Conservation (phyloP, 495 filamentous ascomycete genomes). For the Hypoxylon fragiforme region DNA sequence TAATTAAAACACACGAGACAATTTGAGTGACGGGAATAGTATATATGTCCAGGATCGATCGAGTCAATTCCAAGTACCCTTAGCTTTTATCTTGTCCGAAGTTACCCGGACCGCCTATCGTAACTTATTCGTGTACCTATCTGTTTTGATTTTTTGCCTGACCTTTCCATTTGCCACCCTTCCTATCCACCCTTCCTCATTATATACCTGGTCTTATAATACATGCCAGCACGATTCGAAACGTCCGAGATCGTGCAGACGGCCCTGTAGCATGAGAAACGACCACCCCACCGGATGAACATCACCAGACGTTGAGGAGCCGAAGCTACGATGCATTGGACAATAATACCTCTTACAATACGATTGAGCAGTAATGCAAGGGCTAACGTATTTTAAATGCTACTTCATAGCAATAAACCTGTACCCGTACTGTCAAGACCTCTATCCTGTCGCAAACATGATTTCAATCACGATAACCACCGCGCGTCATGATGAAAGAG, state of each 20-base stretch:
- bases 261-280: constrained; percentile 18
- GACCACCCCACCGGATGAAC: constrained; percentile 9
- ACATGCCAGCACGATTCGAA: constrained; percentile 19
- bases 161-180: neutral
- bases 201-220: neutral
- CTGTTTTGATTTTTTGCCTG: constrained; percentile 1
- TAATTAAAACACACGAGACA: neutral
- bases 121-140: constrained; percentile 26
- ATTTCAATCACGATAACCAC: constrained; percentile 17
- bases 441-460: constrained; percentile 11
- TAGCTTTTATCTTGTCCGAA: constrained; percentile 14
- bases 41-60: too few species aligned
- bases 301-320: neutral
- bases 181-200: neutral
- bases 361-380: constrained; percentile 1
- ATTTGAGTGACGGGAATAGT: too few species aligned
- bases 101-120: constrained; percentile 2
- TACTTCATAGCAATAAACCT: constrained; percentile 26
- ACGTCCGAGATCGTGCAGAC: neutral
- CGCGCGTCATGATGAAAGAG: constrained; percentile 11
- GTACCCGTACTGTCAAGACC: neutral
- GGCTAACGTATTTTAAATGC: constrained; percentile 26
- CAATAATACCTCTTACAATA: constrained; percentile 10
- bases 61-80: constrained; percentile 9
- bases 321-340: constrained; percentile 26